Evolutionary conservation across 2,329 filamentous ascomycete species (phyloP).

Genomic region (Xylariales sp.): DNA sequence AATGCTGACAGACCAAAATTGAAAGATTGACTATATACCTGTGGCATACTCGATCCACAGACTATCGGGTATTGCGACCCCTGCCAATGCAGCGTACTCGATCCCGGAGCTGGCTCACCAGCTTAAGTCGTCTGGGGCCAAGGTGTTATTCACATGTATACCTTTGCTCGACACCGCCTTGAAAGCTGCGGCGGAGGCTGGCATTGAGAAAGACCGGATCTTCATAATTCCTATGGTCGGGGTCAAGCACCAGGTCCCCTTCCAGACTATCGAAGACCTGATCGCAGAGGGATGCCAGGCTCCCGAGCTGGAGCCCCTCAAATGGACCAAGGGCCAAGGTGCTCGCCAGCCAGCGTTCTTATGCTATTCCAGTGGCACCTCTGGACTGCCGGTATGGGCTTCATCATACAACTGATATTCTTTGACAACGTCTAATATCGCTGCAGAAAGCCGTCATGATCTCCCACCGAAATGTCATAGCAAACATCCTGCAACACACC

Average conservation of each 20-base stretch:
- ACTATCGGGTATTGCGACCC: slow-evolving; percentile 61
- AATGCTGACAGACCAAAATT: background rate
- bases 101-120: slow-evolving; percentile 62
- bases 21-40: slow-evolving; percentile 59
- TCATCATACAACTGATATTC: background rate
- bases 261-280: slow-evolving; percentile 60
- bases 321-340: slow-evolving; percentile 55
- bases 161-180: slow-evolving; percentile 58
- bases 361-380: slow-evolving; percentile 70
- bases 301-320: slow-evolving; percentile 42
- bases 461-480: slow-evolving; percentile 69
- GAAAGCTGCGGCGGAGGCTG: slow-evolving; percentile 54
- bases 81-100: slow-evolving; percentile 67
- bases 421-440: slow-evolving; percentile 25
- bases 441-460: slow-evolving; percentile 81
- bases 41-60: slow-evolving; percentile 65
- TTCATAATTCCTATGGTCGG: slow-evolving; percentile 52
- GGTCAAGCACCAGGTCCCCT: slow-evolving; percentile 35
- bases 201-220: slow-evolving; percentile 57
- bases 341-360: slow-evolving; percentile 62
- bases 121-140: slow-evolving; percentile 58
- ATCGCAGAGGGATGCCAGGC: slow-evolving; percentile 51
- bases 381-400: slow-evolving; percentile 56
- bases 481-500: slow-evolving; percentile 61
- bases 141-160: slow-evolving; percentile 64